Percentiles rank a stretch among this genome's conserved stretches.
phyloP scores from a whole-genome alignment of 305 asterid genomes.

The Solanum hybrid region DNA sequence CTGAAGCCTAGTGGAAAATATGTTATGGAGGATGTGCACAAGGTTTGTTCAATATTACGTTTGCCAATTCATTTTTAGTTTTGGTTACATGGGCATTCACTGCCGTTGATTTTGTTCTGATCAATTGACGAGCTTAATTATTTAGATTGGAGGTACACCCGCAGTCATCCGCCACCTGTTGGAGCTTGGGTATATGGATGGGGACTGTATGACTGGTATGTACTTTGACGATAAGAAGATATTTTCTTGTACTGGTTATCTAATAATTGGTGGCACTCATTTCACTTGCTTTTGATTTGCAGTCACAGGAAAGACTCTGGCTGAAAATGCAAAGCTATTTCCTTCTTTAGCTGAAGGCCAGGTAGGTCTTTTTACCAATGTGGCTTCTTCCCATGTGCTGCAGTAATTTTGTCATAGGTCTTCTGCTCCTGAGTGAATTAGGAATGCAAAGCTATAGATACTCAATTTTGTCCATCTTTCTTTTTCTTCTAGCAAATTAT shows the following conservation, averaged over 20 bases:
- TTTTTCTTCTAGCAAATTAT: conserved; percentile 69
- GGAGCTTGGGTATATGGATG: conserved; percentile 70
- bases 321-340: conserved; percentile 82
- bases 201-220: conserved; percentile 84
- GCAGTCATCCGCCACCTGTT: conserved; percentile 68
- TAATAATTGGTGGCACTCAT: not conserved
- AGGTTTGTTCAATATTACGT: conserved; percentile 31
- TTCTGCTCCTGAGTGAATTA: not conserved
- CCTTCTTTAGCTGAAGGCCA: conserved; percentile 77
- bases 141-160: conserved; percentile 94
- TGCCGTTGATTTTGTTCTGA: not conserved
- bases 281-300: conserved; percentile 5
- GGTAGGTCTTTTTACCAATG: conserved; percentile 31
- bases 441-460: not conserved
- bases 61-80: not conserved
- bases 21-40: conserved; percentile 97
- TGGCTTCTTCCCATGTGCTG: conserved; percentile 1
- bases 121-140: conserved; percentile 3
- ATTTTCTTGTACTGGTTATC: not conserved
- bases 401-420: conserved; percentile 4
- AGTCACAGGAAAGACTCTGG: conserved; percentile 91
- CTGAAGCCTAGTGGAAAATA: conserved; percentile 97
- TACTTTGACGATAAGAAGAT: not conserved
- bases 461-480: conserved; percentile 1
- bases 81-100: not conserved